Evolutionary conservation across 2,329 filamentous ascomycete genomes (phyloP), one percentile per base, ranked within the genome.

Genomic region (Claviceps sp.): DNA sequence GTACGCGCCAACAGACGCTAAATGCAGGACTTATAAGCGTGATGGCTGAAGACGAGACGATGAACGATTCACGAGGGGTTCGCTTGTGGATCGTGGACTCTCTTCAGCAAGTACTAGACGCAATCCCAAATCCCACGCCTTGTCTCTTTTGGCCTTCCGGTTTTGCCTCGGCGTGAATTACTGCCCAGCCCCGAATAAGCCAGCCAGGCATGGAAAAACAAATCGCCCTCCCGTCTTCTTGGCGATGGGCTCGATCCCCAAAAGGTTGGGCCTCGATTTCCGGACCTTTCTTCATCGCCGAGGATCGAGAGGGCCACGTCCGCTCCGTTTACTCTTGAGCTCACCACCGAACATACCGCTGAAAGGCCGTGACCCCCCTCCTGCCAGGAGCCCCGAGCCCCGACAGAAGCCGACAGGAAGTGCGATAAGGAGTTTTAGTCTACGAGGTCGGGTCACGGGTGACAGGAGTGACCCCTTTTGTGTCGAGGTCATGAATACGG

Each of bases 231-330:
- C 42, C 19, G 17, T 22, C 42, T 26, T 26, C 42, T 45, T 30
- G 30, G 22, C n/a, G 24, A 45, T 8, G 16, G 39, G 19, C 19
- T 41, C 14, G 43, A n/a, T n/a, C 42, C 22, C 51, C 13, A 42
- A 42, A 5, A 37, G 38, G 26, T 40, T 50, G 50, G 55, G 48
- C 34, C 51, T 52, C 54, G 56, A 57, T 57, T 49, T 42, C 50
- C 52, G 52, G 52, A 42, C 34, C 46, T 43, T 45, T 46, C 48
- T 19, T 41, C 45, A 45, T 38, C 30, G 37, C 49, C 52, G 54
- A 54, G 38, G 52, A 57, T 57, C 56, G 54, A 55, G 50, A 45
- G 26, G 26, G 37, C 48, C 39, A 50, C 42, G 40, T 54, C 53
- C 44, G 52, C 52, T 46, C 52, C 52, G 55, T 56, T 52, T 45